Evolutionary conservation across 805 yeast species (phyloP).

Genomic region (Monosporozyma yasuniensis): DNA sequence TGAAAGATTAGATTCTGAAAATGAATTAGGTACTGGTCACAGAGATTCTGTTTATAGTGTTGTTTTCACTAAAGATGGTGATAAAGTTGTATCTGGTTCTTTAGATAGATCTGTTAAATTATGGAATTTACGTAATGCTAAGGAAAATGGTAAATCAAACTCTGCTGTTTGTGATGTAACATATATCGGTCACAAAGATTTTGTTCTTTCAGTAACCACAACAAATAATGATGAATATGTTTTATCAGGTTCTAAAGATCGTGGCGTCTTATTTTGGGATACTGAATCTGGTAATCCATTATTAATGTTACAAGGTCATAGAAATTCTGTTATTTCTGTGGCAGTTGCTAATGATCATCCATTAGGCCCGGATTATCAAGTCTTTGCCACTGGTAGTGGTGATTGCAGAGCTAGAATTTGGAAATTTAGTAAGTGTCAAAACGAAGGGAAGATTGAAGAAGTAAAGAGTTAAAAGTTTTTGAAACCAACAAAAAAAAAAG

Average conservation of each 20-base stretch:
- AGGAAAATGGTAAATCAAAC: conserved; percentile 19
- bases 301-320: conserved; percentile 93
- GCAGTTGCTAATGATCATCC: conserved; percentile 78
- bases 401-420: conserved; percentile 96
- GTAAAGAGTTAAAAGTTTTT: background rate
- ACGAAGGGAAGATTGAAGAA: conserved; percentile 4
- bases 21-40: conserved; percentile 85
- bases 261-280: conserved; percentile 97
- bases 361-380: conserved; percentile 50
- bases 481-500: background rate
- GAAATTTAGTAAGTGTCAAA: conserved; percentile 49
- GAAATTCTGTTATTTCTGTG: conserved; percentile 90
- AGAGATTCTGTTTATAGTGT: conserved; percentile 93
- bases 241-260: conserved; percentile 90
- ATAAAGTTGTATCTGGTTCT: conserved; percentile 89
- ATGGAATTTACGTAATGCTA: conserved; percentile 68
- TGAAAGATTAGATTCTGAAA: conserved; percentile 84
- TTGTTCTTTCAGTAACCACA: conserved; percentile 86
- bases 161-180: conserved; percentile 75
- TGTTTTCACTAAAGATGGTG: conserved; percentile 85
- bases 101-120: conserved; percentile 91
- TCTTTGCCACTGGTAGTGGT: conserved; percentile 96
- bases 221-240: conserved; percentile 90
- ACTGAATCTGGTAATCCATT: conserved; percentile 84
- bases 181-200: conserved; percentile 92